Percentiles rank a stretch among this genome's conserved stretches.
phyloP scores from a whole-genome alignment of 2,329 filamentous ascomycete genomes.

The Aurifilum marmelostoma region DNA sequence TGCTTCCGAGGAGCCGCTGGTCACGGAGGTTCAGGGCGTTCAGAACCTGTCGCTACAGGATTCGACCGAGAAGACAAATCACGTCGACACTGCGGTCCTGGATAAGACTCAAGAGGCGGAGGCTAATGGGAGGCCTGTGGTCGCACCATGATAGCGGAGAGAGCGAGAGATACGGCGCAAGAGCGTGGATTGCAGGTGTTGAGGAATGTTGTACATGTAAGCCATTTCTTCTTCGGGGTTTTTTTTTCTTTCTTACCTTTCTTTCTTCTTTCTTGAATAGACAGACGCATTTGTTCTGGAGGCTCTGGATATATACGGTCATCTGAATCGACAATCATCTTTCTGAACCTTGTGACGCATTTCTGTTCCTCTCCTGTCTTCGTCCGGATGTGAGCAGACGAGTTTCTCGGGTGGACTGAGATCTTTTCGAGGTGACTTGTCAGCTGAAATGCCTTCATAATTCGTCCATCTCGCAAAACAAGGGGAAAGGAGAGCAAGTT shows the following conservation, averaged over 20 bases:
- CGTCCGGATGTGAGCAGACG: not conserved
- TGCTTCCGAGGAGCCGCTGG: constrained; percentile 17
- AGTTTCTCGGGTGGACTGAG: not conserved
- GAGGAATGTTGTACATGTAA: not conserved
- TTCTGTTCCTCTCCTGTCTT: not conserved
- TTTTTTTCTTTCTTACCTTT: too few relatives aligned
- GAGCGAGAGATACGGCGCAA: not conserved
- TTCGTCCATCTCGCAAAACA: not conserved
- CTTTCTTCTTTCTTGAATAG: not conserved
- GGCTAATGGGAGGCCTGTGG: constrained; percentile 18
- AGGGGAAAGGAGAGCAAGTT: too few relatives aligned
- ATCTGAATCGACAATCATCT: not conserved
- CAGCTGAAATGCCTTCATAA: not conserved
- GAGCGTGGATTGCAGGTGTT: not conserved
- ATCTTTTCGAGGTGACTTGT: not conserved
- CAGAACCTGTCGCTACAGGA: constrained; percentile 32
- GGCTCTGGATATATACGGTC: not conserved
- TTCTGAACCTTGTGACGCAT: not conserved
- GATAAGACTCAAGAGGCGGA: constrained; percentile 31
- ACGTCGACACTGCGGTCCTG: constrained; percentile 30
- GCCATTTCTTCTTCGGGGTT: not conserved
- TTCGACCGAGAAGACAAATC: constrained; percentile 21
- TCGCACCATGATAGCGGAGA: constrained; percentile 12
- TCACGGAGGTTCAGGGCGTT: constrained; percentile 29
- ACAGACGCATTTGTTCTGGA: constrained; percentile 6